Base-by-base conservation (phyloP, 768 basidiomycete species). In the Phanerochaete carnosa region DNA sequence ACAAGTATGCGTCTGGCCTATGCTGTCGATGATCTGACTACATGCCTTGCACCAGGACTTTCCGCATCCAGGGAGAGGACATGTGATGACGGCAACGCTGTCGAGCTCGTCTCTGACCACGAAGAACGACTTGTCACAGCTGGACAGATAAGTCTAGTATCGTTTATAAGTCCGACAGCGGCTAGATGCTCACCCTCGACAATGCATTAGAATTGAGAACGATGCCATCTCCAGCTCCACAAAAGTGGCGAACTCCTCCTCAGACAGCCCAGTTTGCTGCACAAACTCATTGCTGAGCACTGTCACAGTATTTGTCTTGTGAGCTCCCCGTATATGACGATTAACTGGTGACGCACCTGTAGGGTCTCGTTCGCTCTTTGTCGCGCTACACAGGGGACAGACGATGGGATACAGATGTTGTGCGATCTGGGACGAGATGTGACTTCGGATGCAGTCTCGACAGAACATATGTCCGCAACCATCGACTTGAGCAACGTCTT, bases 21-120 rank as follows among this genome's bases (percentile, higher is more conserved):
- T 73, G 13, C 71, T 25, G 8, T 62, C 57, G 53, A 77, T 61
- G 62, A 69, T 58, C 59, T 83, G 80, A 30, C 79, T 79, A 70
- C 87, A 88, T 29, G 71, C 70, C 72, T 83, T 88, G 70, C 87
- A 88, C 87, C 86, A 88, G 5, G 75, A 72, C 63, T 85, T 71
- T 0, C 70, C 66, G 58, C 87, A 88, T 16, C 70, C 69, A 0
- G 68, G 72, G 32, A 80, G 67, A 4, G 84, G 85, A 61, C 87
- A 88, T 12, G 72, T 68, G 33, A 88, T 69, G 26, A 77, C 74
- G 33, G 70, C 69, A 13, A 68, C 67, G 1, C 73, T 72, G 8
- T 72, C 67, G 60, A 80, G 77, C 57, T 86, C 82, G 35, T 70
- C 65, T 29, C 79, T 77, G 64, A 84, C 85, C 11, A 88, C 80